phyloP scores from a whole-genome alignment of 2,329 filamentous ascomycete genomes.

The Ophiostoma novo-ulmi region DNA sequence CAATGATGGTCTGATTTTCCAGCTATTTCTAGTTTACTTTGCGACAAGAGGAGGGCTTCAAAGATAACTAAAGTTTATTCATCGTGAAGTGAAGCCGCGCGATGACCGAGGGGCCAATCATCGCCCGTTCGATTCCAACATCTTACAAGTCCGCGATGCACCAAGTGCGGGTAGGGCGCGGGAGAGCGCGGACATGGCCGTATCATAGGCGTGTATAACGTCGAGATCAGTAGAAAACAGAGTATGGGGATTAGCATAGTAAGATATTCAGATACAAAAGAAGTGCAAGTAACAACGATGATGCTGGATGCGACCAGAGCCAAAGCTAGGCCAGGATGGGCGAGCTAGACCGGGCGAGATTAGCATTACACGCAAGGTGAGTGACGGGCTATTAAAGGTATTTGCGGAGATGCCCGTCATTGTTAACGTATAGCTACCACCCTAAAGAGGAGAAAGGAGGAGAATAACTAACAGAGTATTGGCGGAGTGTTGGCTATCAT shows the following conservation, averaged over 20 bases:
- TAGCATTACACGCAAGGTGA: neutral
- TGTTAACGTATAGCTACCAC: neutral
- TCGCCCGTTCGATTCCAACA: conserved; percentile 3
- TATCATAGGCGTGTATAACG: neutral
- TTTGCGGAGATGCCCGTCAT: neutral
- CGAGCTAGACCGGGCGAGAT: neutral
- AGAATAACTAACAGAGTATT: neutral
- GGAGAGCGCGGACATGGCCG: neutral
- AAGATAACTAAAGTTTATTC: conserved; percentile 2
- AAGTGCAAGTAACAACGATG: neutral
- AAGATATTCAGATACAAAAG: neutral
- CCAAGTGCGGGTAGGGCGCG: neutral
- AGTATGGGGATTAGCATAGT: neutral
- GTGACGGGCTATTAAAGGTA: neutral
- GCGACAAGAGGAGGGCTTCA: neutral
- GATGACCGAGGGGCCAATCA: neutral
- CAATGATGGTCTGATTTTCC: neutral
- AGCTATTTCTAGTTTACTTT: neutral
- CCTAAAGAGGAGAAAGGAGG: neutral
- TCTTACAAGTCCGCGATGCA: conserved; percentile 7
- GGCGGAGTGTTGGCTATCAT: neutral
- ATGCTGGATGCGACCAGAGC: neutral
- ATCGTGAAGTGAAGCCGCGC: neutral
- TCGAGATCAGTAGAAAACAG: neutral
- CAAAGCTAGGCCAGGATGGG: neutral